phyloP scores from a whole-genome alignment of 2,329 filamentous ascomycete species.

The Nemania sp. region DNA sequence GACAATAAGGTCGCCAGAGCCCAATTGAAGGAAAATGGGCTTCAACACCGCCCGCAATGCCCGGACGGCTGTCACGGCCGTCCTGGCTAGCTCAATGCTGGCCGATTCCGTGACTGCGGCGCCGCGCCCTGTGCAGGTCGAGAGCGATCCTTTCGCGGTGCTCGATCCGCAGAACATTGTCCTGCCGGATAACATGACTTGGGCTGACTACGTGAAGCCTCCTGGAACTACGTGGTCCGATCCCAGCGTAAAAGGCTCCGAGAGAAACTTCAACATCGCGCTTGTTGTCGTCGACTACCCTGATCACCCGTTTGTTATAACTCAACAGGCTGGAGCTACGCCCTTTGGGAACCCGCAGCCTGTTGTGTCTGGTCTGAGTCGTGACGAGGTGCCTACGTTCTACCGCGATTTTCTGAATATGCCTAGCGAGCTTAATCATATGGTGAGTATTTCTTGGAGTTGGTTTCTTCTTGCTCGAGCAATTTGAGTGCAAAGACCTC shows the following conservation, averaged over 20 bases:
- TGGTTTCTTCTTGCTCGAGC: neutral
- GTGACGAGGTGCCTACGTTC: constrained; percentile 62
- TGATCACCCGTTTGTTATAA: constrained; percentile 63
- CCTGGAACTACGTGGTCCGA: constrained; percentile 63
- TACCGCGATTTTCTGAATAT: constrained; percentile 65
- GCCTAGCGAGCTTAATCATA: constrained; percentile 61
- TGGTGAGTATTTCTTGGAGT: constrained; percentile 25
- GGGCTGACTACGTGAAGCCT: constrained; percentile 60
- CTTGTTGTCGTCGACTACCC: constrained; percentile 65
- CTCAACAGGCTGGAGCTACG: constrained; percentile 58
- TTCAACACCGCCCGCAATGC: constrained; percentile 23
- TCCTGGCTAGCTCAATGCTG: constrained; percentile 39
- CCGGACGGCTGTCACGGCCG: constrained; percentile 34
- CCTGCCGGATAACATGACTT: constrained; percentile 66
- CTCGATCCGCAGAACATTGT: constrained; percentile 66
- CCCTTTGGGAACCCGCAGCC: constrained; percentile 64
- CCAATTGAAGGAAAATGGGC: constrained; percentile 41
- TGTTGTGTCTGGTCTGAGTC: constrained; percentile 54
- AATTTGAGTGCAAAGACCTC: neutral
- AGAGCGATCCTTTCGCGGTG: constrained; percentile 59
- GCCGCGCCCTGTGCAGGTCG: constrained; percentile 31
- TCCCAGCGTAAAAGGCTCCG: constrained; percentile 57
- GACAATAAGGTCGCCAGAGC: constrained; percentile 16
- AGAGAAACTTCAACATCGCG: constrained; percentile 67
- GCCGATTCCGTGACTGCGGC: constrained; percentile 35